Evolutionary conservation across 257 asterid species (phyloP).

Genomic region (Catharanthus roseus): DNA sequence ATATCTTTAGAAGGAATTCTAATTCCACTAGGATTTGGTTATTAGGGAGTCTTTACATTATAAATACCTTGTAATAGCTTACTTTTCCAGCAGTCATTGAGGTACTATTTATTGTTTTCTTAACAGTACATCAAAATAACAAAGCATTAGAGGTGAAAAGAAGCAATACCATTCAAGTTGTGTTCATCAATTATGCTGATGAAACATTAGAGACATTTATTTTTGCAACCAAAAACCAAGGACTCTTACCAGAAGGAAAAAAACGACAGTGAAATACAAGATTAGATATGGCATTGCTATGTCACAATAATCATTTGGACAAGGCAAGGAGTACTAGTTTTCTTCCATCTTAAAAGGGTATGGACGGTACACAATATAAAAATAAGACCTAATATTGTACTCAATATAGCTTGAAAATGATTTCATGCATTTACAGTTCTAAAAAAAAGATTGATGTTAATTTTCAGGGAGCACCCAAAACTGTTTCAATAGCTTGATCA

Average conservation of each 20-base stretch:
- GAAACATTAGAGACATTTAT: too few relatives aligned
- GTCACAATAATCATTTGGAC: background rate
- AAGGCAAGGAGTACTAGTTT: background rate
- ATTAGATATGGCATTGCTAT: background rate
- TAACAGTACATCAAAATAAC: too few relatives aligned
- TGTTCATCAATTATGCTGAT: too few relatives aligned
- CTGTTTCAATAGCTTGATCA: background rate
- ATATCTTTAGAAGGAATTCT: too few relatives aligned
- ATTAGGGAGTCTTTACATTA: too few relatives aligned
- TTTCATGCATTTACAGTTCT: background rate
- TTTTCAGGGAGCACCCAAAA: background rate
- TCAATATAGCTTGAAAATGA: background rate
- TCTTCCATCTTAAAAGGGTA: background rate
- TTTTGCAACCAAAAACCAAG: background rate
- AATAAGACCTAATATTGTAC: background rate
- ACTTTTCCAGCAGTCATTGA: too few relatives aligned
- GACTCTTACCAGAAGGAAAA: background rate
- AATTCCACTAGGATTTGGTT: too few relatives aligned
- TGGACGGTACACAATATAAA: background rate
- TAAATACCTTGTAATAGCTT: too few relatives aligned
- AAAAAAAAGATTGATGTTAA: background rate
- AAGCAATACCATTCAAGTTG: too few relatives aligned
- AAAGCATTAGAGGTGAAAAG: too few relatives aligned
- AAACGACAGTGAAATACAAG: background rate
- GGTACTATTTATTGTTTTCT: too few relatives aligned